A percentile compares a stretch with the other conserved stretches of the same genome.
These are phyloP conservation scores for Kuraishia piskuri DNA, from an alignment of 805 yeast species.

Conservation along the genomic window DNA sequence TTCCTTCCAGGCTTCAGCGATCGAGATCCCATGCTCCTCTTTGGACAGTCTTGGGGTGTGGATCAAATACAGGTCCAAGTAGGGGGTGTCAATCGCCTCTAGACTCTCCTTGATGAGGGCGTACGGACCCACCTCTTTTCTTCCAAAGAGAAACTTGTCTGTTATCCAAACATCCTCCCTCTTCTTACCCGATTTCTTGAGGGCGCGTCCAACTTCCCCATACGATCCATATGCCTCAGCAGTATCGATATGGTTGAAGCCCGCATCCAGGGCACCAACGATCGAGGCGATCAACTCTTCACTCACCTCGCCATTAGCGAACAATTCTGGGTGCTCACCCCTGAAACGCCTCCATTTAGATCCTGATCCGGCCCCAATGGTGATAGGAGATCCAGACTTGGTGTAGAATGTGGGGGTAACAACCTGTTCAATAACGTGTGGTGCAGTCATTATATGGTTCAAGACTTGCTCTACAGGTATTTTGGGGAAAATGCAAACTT, in stretches of 20 bases:
- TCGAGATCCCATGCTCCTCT: conserved; percentile 27
- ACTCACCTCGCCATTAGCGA: neutral
- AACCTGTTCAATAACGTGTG: neutral
- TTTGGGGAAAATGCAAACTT: too few relatives aligned
- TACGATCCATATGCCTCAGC: conserved; percentile 61
- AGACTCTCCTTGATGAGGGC: conserved; percentile 39
- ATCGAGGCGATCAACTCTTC: conserved; percentile 37
- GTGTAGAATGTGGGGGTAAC: neutral
- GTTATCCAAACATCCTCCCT: conserved; percentile 52
- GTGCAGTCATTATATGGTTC: neutral
- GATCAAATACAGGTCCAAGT: conserved; percentile 53
- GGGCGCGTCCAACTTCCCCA: conserved; percentile 47
- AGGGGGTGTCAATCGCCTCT: conserved; percentile 37
- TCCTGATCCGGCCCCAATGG: neutral
- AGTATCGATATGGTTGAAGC: conserved; percentile 56
- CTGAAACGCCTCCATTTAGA: neutral
- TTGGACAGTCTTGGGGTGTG: conserved; percentile 24
- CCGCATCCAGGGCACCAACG: conserved; percentile 36
- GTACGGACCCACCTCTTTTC: conserved; percentile 29
- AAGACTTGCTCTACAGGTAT: too few relatives aligned
- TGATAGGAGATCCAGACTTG: neutral
- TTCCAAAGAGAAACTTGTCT: conserved; percentile 41
- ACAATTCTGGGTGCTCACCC: neutral
- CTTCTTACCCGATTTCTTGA: conserved; percentile 25
- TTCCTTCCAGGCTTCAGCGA: conserved; percentile 44